Evolutionary conservation across 2,329 filamentous ascomycete species (phyloP).

Genomic region (Trichoderma koningiopsis): DNA sequence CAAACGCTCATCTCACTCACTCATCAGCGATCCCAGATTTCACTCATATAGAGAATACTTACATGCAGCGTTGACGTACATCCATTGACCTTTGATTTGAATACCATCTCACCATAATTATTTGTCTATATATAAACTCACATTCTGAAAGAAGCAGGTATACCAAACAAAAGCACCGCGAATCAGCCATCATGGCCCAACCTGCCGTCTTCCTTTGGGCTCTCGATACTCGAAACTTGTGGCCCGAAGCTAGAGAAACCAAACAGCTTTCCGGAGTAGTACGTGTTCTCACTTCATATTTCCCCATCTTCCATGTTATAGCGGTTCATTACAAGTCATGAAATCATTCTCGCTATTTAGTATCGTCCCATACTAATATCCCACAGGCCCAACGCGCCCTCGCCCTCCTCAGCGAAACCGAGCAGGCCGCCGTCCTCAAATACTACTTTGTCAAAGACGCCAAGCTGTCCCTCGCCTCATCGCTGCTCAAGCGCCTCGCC

Average conservation of each 20-base stretch:
- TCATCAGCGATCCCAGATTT: neutral
- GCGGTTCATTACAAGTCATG: neutral
- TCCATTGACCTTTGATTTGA: neutral
- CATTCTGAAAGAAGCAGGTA: neutral
- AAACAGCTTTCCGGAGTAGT: slow-evolving; percentile 51
- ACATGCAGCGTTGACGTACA: neutral
- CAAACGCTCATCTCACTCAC: slow-evolving; percentile 15
- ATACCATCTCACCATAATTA: neutral
- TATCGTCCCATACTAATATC: neutral
- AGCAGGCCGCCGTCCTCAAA: slow-evolving; percentile 59
- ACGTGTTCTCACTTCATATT: slow-evolving; percentile 31
- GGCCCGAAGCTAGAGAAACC: slow-evolving; percentile 55
- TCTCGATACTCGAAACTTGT: slow-evolving; percentile 61
- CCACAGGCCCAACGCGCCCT: slow-evolving; percentile 58
- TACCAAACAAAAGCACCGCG: neutral
- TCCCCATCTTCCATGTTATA: neutral
- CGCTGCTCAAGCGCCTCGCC: slow-evolving; percentile 72
- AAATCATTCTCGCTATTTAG: neutral
- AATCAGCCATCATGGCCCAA: neutral
- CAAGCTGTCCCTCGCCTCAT: slow-evolving; percentile 71
- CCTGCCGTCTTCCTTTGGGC: slow-evolving; percentile 58
- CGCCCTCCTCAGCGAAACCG: slow-evolving; percentile 53
- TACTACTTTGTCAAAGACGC: slow-evolving; percentile 72
- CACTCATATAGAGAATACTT: neutral
- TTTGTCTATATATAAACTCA: neutral